phyloP scores from a whole-genome alignment of 352 stramenopile species.

The Globisporangium canariense region DNA sequence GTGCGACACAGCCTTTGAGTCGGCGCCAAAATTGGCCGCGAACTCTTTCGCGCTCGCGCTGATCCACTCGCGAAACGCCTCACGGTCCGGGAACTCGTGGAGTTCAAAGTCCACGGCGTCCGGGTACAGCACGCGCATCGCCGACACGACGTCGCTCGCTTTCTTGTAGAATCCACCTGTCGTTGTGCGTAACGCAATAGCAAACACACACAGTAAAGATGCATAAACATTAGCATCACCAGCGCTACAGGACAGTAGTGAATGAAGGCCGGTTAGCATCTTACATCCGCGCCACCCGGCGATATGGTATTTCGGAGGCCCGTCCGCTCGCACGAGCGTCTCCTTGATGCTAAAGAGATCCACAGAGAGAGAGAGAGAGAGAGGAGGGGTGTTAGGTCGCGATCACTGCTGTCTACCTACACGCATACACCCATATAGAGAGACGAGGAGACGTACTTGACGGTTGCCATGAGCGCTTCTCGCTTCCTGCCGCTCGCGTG shows the following conservation, averaged over 20 bases:
- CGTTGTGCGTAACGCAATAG: neutral
- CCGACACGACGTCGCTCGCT: slow-evolving; percentile 47
- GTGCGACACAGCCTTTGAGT: slow-evolving; percentile 43
- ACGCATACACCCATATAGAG: neutral
- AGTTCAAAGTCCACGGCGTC: slow-evolving; percentile 36
- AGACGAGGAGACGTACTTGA: slow-evolving; percentile 43
- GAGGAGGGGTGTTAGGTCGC: neutral
- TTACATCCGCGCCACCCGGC: slow-evolving; percentile 67
- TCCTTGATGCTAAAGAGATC: slow-evolving; percentile 30
- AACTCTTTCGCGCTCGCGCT: slow-evolving; percentile 32
- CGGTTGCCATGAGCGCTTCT: slow-evolving; percentile 41
- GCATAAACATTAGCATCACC: neutral
- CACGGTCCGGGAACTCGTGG: slow-evolving; percentile 56
- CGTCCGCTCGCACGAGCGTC: slow-evolving; percentile 29
- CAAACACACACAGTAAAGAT: neutral
- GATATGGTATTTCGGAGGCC: slow-evolving; percentile 54
- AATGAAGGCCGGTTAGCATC: neutral
- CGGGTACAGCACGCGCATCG: slow-evolving; percentile 69
- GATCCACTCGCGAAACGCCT: slow-evolving; percentile 61
- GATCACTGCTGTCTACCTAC: neutral
- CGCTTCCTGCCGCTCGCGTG: slow-evolving; percentile 17
- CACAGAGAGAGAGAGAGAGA: neutral
- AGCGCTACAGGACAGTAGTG: neutral
- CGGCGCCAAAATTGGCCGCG: slow-evolving; percentile 28
- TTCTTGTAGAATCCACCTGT: slow-evolving; percentile 55